A percentile compares a stretch with the other conserved stretches of the same genome.
Conservation (phyloP, 306 rosid species). For the Vigna angularis region DNA sequence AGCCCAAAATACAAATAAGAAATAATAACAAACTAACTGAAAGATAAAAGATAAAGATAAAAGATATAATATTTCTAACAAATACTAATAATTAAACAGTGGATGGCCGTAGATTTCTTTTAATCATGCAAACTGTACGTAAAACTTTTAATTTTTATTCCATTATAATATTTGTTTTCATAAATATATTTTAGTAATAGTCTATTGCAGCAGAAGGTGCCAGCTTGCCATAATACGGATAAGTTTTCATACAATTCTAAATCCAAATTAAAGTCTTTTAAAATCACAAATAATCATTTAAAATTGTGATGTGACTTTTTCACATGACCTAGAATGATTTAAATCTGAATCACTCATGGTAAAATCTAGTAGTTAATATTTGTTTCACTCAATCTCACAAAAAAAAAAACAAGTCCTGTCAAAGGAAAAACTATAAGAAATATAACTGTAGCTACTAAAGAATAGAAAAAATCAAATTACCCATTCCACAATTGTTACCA, state of each 20-base stretch:
- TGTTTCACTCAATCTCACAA: neutral
- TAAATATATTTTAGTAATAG: too few relatives aligned
- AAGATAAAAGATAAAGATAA: too few relatives aligned
- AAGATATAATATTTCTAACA: too few relatives aligned
- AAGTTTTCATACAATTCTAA: neutral
- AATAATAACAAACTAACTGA: too few relatives aligned
- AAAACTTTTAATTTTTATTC: too few relatives aligned
- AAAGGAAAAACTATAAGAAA: constrained; percentile 1
- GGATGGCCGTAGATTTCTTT: too few relatives aligned
- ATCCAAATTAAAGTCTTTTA: neutral
- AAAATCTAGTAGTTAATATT: neutral
- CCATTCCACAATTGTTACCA: constrained; percentile 22
- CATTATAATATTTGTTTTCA: too few relatives aligned
- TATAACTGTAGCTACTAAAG: constrained; percentile 16
- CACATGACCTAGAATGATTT: neutral
- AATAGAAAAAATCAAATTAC: constrained; percentile 24
- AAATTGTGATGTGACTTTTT: neutral
- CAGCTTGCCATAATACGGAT: too few relatives aligned
- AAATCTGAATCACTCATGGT: neutral
- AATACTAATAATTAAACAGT: too few relatives aligned
- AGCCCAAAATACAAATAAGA: too few relatives aligned
- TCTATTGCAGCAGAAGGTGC: too few relatives aligned
- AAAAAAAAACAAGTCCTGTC: neutral
- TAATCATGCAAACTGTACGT: too few relatives aligned
- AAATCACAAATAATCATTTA: neutral